Conservation (phyloP, 2,329 filamentous ascomycete genomes). For the Westerdykella ornata region DNA sequence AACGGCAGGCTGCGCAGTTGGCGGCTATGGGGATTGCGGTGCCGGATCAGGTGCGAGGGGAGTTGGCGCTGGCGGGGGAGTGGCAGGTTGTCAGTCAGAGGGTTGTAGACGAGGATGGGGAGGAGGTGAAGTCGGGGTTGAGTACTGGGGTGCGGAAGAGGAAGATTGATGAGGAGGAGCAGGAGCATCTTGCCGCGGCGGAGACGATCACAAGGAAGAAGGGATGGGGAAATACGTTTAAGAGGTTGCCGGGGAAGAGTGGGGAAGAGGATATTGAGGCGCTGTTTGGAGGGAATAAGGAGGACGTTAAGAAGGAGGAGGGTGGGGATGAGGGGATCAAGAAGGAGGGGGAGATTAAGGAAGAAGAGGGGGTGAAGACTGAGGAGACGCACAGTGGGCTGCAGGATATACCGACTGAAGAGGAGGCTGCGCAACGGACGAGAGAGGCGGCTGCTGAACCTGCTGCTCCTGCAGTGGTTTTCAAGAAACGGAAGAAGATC, state of each 20-base stretch:
- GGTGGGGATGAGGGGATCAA: slow-evolving; percentile 17
- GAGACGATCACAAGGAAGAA: slow-evolving; percentile 39
- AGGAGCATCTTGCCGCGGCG: slow-evolving; percentile 54
- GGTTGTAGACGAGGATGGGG: slow-evolving; percentile 39
- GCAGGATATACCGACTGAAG: slow-evolving; percentile 25
- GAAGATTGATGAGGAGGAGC: slow-evolving; percentile 53
- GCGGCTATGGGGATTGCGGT: slow-evolving; percentile 80
- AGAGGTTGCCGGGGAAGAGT: slow-evolving; percentile 40
- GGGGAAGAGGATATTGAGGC: slow-evolving; percentile 59
- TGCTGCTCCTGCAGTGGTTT: slow-evolving; percentile 51
- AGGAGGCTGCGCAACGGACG: slow-evolving; percentile 11
- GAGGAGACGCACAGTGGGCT: slow-evolving; percentile 31
- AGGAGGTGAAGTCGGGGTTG: slow-evolving; percentile 37
- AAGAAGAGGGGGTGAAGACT: slow-evolving; percentile 37
- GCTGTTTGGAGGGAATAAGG: slow-evolving; percentile 40
- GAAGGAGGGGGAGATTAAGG: slow-evolving; percentile 19
- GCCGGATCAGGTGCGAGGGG: slow-evolving; percentile 67
- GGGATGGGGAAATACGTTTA: slow-evolving; percentile 44
- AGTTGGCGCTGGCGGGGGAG: slow-evolving; percentile 82
- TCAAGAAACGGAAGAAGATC: slow-evolving; percentile 73
- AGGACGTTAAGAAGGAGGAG: slow-evolving; percentile 18
- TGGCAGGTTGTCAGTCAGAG: slow-evolving; percentile 64
- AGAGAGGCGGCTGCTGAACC: slow-evolving; percentile 20
- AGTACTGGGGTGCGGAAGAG: slow-evolving; percentile 58
- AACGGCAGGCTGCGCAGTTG: slow-evolving; percentile 79